These are phyloP conservation scores for Nothophytophthora sp. DNA, from an alignment of 352 stramenopile genomes.

Conservation along the genomic window DNA sequence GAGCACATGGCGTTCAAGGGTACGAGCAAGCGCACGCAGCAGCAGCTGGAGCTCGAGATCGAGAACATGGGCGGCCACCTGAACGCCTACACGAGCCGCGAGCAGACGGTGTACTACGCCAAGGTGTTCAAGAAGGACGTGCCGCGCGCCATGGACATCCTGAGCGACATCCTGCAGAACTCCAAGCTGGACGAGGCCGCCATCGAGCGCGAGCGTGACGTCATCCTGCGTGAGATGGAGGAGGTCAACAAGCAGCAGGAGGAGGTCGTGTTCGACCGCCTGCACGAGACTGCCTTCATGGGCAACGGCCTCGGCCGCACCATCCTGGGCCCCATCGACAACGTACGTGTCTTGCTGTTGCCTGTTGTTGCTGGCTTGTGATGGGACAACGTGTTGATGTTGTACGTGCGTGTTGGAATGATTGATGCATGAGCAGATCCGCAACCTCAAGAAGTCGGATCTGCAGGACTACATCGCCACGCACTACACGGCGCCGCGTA, in stretches of 20 bases:
- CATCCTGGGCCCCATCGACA: constrained; percentile 98
- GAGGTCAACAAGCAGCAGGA: constrained; percentile 99
- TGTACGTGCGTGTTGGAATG: too few species aligned
- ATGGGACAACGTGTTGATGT: background rate
- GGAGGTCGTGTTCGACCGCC: constrained; percentile 98
- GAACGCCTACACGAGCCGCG: constrained; percentile 98
- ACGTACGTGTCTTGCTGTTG: constrained; percentile 94
- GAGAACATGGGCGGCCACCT: constrained; percentile 99
- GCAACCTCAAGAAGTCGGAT: constrained; percentile 93
- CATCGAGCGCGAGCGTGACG: constrained; percentile 98
- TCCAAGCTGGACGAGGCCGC: constrained; percentile 96
- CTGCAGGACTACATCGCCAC: constrained; percentile 98
- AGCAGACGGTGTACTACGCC: constrained; percentile 99
- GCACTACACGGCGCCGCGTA: constrained; percentile 99
- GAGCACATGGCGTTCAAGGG: constrained; percentile 99
- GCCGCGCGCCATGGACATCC: constrained; percentile 96
- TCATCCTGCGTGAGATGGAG: constrained; percentile 99
- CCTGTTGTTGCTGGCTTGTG: background rate
- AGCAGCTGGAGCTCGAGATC: constrained; percentile 99
- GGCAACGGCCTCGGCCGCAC: constrained; percentile 97
- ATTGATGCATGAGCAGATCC: constrained; percentile 52
- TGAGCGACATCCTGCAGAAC: constrained; percentile 99
- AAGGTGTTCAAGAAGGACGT: constrained; percentile 99
- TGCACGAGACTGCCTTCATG: constrained; percentile 99
- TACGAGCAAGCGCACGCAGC: constrained; percentile 96